Base-by-base conservation (phyloP, 1,139 yeast species). In the Debaryomycetaceae sp. region DNA sequence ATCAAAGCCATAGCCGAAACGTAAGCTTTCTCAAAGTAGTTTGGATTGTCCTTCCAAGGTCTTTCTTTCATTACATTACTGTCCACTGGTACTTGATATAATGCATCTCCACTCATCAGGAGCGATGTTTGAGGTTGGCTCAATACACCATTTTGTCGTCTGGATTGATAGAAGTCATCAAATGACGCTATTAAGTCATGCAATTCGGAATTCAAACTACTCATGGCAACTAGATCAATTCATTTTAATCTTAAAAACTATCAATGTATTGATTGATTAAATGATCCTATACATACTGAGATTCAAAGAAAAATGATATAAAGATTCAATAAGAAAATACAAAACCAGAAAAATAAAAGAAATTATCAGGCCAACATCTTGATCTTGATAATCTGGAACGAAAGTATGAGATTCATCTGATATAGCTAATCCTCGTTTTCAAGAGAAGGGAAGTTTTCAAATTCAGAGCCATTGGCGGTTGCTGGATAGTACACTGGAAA, bases 1-100 rank as follows among this genome's bases (percentile, higher is more conserved):
- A 81, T 68, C 39, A 88, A 65, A 0, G 97, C 96, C 38, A 88
- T 62, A 3, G 91, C 75, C 5, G 96, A 86, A 2, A 93, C 75
- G 48, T 79, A 73, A 4, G 82, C 88, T 9, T 77, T 75, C 42
- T 76, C 77, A 65, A 89, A 90, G 58, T 82, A 87, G 39, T 78
- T 75, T 2, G 83, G 78, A 56, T 71, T 68, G 22, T 55, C 55
- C 45, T 65, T 68, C 78, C 79, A 75, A 13, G 78, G 78, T 36
- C 66, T 52, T 4, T 56, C 53, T 22, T 52, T 48, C 48, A 53
- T 27, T 11, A 27, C 8, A 27, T 27, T 27, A 11, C 31, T 11
- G 11, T 27, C 31, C 11, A 27, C 11, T 27, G 31, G 11, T 8
- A 11, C 31, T 4, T 4, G 31, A 27, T 27, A 27, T 11, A 27